Evolutionary conservation across 2,329 filamentous ascomycete genomes (phyloP), one percentile per base, ranked within the genome.

Genomic region (Septoria petroselini): DNA sequence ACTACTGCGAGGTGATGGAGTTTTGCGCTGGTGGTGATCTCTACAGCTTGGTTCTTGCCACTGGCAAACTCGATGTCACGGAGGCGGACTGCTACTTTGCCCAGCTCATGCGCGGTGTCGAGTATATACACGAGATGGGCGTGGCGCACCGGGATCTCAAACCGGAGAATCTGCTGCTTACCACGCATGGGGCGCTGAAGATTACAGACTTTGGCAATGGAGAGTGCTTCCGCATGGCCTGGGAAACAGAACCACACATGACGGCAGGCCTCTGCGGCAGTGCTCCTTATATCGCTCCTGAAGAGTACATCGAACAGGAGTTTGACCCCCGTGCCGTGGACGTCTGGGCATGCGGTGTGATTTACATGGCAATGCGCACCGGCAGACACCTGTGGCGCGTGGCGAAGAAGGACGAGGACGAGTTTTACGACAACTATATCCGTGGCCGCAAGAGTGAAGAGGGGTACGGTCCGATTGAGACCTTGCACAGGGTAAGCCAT

Each of bases 291-390:
- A 98, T 98, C 60, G 88, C 93, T 1, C 93, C 93, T 0, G 93
- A 98, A 68, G 93, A 98, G 69, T 98, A 98, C 64, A 82, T 84
- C 1, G 91, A 95, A 66, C 90, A 85, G 68, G 93, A 98, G 68
- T 98, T 98, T 59, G 93, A 98, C 65, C 93, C 93, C 23, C 82
- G 93, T 50, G 91, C 93, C n/a, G 91, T 98, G 41, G 93, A 98
- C 65, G 86, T 97, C 11, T 98, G 93, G 93, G 93, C 93, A 18
- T 95, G 90, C 53, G 93, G 93, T 66, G 93, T 98, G 43, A 98
- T 98, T 53, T 98, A 98, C 74, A 98, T 98, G 93, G 93, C 93
- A 11, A 98, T 98, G 93, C 81, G 93, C 51, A 97, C 91, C 1
- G 93, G 93, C 4, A 81, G 93, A 45, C 93, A 98, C 70, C 77